Conservation (phyloP, 768 basidiomycete species). For the Macrolepiota fuliginosa region DNA sequence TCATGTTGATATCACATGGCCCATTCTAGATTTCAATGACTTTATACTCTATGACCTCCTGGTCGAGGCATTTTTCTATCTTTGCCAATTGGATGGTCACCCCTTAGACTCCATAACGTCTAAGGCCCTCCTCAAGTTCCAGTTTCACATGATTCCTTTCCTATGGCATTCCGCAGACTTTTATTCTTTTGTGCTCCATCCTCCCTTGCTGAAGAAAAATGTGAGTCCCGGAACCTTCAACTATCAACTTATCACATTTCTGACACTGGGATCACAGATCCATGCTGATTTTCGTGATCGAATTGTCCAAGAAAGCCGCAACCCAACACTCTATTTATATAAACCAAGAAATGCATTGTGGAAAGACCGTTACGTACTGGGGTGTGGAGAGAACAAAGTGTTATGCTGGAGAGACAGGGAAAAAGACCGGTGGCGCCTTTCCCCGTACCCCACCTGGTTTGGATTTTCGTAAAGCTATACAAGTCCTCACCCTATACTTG, state of each 20-base stretch:
- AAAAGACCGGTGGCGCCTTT: too few relatives aligned
- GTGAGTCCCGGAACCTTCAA: not conserved
- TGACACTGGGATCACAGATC: not conserved
- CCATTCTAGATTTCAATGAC: not conserved
- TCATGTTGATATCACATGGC: not conserved
- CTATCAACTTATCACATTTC: not conserved
- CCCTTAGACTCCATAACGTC: not conserved
- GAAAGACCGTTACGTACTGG: not conserved
- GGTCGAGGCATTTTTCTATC: not conserved
- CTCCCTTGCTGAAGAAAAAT: not conserved
- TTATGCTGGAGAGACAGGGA: not conserved
- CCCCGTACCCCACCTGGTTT: too few relatives aligned
- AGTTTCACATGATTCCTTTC: not conserved
- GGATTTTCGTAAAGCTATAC: too few relatives aligned
- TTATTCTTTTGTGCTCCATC: not conserved
- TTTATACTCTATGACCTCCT: not conserved
- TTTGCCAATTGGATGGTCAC: not conserved
- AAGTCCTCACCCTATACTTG: too few relatives aligned
- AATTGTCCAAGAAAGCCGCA: not conserved
- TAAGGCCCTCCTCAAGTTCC: not conserved
- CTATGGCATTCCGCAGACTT: not conserved
- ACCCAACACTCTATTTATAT: not conserved
- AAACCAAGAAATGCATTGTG: not conserved
- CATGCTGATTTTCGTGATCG: not conserved
- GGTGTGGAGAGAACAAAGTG: not conserved